Evolutionary conservation across 2,329 filamentous ascomycete genomes (phyloP).

Genomic region (Zasmidium citrigriseum): DNA sequence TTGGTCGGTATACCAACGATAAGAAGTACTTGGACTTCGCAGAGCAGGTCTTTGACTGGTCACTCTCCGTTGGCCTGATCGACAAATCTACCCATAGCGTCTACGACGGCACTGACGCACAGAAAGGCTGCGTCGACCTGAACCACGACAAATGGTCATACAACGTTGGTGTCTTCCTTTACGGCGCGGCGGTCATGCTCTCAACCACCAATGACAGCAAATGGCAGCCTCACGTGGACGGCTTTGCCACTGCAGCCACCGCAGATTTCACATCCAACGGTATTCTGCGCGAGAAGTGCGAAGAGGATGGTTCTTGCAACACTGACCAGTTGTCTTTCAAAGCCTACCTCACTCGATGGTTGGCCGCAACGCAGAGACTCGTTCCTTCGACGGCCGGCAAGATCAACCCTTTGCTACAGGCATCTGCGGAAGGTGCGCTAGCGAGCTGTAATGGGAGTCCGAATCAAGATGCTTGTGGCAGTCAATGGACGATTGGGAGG

Average conservation of each 20-base stretch:
- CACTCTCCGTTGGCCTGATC: slow-evolving; percentile 56
- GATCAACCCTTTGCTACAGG: slow-evolving; percentile 20
- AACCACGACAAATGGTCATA: slow-evolving; percentile 52
- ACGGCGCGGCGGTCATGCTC: slow-evolving; percentile 51
- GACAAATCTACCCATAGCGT: slow-evolving; percentile 51
- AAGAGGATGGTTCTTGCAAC: slow-evolving; percentile 43
- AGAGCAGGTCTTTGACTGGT: slow-evolving; percentile 38
- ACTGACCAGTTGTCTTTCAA: slow-evolving; percentile 46
- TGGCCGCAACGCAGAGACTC: slow-evolving; percentile 41
- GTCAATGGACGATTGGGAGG: slow-evolving; percentile 37
- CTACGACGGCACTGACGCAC: slow-evolving; percentile 50
- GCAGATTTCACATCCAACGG: slow-evolving; percentile 41
- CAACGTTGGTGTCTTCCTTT: slow-evolving; percentile 48
- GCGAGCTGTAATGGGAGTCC: slow-evolving; percentile 2
- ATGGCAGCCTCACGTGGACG: slow-evolving; percentile 26
- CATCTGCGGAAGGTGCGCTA: slow-evolving; percentile 53
- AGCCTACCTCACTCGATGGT: slow-evolving; percentile 50
- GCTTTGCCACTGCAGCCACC: slow-evolving; percentile 30
- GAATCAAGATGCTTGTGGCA: slow-evolving; percentile 36
- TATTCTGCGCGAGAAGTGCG: slow-evolving; percentile 51
- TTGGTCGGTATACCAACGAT: slow-evolving; percentile 47
- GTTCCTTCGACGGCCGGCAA: slow-evolving; percentile 5
- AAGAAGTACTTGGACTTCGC: slow-evolving; percentile 67
- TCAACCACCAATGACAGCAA: slow-evolving; percentile 29
- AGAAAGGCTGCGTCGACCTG: slow-evolving; percentile 44